Base-by-base conservation (phyloP, 208 protist species). In the Trypanosoma brucei region DNA sequence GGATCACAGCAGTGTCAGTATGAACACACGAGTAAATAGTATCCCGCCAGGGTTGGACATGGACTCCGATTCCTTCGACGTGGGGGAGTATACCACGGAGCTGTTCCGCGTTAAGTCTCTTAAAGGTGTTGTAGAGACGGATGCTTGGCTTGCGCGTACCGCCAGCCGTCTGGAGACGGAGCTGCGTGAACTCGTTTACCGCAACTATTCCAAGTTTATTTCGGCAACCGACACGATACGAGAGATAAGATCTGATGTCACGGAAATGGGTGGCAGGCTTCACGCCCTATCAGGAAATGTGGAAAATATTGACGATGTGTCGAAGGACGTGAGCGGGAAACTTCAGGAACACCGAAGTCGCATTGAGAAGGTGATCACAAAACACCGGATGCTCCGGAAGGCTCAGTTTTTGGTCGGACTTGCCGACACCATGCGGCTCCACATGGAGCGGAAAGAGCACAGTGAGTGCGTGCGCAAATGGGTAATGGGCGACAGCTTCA, bases 191-290 rank as follows among this genome's bases (percentile, higher is more conserved):
- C 72, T 99, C n/a, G 98, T 99, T 3, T 99, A 99, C 81, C 94
- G 98, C 37, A 99, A 99, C 82, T 99, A 99, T 78, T 95, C 97
- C 62, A 98, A 98, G 65, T 99, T 99, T 72, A 98, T 99, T 67
- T 96, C 86, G 45, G 96, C 97, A 7, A 98, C 93, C 2, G 97
- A 98, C 65, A 98, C 96, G n/a, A 99, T 99, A 58, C 87, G 89
- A 40, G 86, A 95, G 54, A 95, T 98, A 90, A 78, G 84, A 39
- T 75, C 83, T 59, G 91, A 89, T 68, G 78, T 97, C n/a, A 84
- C 76, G 2, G 82, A 91, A 76, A 95, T 97, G 92, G 92, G 94
- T 58, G 62, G 78, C 4, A 91, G 91, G 65, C 68, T 95, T 55
- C 75, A 86, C 42, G 78, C 80, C 2, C 76, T 95, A n/a, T 78